Evolutionary conservation across 2,329 filamentous ascomycete genomes (phyloP).

Genomic region (Thielaviopsis cerberus): DNA sequence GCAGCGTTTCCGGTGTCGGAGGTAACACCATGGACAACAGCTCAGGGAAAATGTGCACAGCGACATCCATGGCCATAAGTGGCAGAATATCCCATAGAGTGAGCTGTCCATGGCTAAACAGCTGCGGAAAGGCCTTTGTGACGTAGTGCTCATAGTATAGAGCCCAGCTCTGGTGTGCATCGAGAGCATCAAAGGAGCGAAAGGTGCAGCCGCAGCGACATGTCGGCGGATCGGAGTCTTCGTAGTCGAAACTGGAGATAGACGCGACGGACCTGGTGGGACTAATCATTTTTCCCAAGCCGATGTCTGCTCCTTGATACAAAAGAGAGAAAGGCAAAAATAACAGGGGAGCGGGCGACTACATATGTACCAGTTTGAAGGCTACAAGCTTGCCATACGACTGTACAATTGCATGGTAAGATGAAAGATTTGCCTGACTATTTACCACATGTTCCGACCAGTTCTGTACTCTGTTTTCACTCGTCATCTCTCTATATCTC

Average conservation of each 20-base stretch:
- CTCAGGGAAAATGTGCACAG: background rate
- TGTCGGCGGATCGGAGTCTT: background rate
- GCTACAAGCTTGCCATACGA: too few relatives aligned
- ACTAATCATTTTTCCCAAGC: background rate
- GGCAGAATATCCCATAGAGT: background rate
- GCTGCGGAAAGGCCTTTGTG: background rate
- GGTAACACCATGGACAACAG: background rate
- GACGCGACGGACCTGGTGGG: background rate
- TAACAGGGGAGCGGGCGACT: too few relatives aligned
- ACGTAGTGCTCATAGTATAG: background rate
- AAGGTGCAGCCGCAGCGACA: background rate
- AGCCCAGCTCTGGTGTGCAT: background rate
- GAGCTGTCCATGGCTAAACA: background rate
- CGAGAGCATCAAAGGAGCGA: background rate
- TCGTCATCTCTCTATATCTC: too few relatives aligned
- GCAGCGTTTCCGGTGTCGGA: background rate
- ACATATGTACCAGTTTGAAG: too few relatives aligned
- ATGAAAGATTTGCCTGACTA: too few relatives aligned
- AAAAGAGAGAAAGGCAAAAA: background rate
- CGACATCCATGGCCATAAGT: background rate
- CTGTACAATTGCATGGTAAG: too few relatives aligned
- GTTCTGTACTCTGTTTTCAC: too few relatives aligned
- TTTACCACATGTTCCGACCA: too few relatives aligned
- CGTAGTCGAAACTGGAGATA: background rate
- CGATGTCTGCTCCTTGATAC: background rate